Percentiles rank a stretch among this genome's conserved stretches.
Evolutionary conservation across 2,329 filamentous ascomycete genomes (phyloP).

Genomic region (Beauveria sp.): DNA sequence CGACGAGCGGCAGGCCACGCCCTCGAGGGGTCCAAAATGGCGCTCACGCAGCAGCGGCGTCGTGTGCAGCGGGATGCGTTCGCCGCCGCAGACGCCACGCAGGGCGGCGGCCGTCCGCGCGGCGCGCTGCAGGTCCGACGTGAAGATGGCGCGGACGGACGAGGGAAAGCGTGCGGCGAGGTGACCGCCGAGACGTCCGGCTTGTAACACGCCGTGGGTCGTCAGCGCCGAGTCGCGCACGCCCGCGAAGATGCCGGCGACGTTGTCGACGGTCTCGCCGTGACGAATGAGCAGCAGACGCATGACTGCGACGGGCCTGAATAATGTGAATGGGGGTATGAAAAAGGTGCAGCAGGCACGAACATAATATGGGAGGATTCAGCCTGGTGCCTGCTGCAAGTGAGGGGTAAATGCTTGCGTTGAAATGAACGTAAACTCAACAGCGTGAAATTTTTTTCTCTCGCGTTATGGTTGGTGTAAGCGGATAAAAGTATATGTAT

Average conservation of each 20-base stretch:
- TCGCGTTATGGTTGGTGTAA: background rate
- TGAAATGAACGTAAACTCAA: too few relatives aligned
- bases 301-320: constrained; percentile 17
- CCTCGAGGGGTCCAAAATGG: constrained; percentile 66
- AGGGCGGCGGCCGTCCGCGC: constrained; percentile 63
- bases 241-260: constrained; percentile 71
- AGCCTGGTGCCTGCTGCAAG: constrained; percentile 2
- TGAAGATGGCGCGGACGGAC: constrained; percentile 44
- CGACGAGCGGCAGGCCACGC: constrained; percentile 43
- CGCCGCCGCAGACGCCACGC: constrained; percentile 39
- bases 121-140: constrained; percentile 71
- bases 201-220: constrained; percentile 72
- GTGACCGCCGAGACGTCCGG: constrained; percentile 60
- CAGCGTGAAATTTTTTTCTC: background rate
- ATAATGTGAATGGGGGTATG: background rate
- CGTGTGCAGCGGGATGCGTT: constrained; percentile 24
- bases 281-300: constrained; percentile 71
- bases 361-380: background rate
- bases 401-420: background rate
- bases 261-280: constrained; percentile 86
- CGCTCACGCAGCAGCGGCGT: constrained; percentile 54
- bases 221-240: constrained; percentile 74
- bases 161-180: constrained; percentile 34
- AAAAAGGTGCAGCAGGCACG: background rate
- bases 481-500: background rate